Evolutionary conservation across 2,329 filamentous ascomycete genomes (phyloP), one percentile per base, ranked within the genome.

Genomic region (Aspergillus unguis): DNA sequence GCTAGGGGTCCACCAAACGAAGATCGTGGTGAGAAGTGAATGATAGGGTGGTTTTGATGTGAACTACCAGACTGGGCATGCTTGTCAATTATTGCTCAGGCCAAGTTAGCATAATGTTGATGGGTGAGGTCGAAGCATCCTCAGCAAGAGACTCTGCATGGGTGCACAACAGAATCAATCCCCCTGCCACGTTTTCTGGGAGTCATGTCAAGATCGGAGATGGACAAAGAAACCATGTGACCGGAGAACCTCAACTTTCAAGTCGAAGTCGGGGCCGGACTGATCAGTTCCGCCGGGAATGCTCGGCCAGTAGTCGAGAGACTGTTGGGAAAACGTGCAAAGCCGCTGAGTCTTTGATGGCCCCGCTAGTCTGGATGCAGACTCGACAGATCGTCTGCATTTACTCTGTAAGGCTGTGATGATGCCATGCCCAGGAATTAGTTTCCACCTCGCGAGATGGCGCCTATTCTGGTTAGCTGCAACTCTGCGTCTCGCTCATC

Each of bases 121-220:
- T 48, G 5, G 23, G 10, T 8, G 10, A n/a, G 10, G 33, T 36
- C 33, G 23, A 38, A 6, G 36, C 17, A 38, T 38, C 36, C 23
- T 5, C 17, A 38, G 17, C 17, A 17, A 17, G 17, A 17, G 17
- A 17, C 17, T 17, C 17, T 17, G 17, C 17, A 17, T 17, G 17
- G 17, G 17, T 17, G 17, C 17, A 17, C 17, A 17, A 17, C 36
- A 38, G 11, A n/a, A 38, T 33, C 8, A 5, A 32, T 47, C 6
- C 10, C 29, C 33, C 42, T 53, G 46, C 51, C 51, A 53, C 51
- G 51, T 53, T 53, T 53, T 53, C 46, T n/a, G 51, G 46, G 51
- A 46, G 51, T 44, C 32, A 45, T 37, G 44, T 23, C 25, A 6
- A n/a, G 36, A 38, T 17, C 17, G 17, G 36, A 25, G 6, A n/a